These are phyloP conservation scores for Dictyostelium firmibasis DNA, from an alignment of 78 protist genomes.

Conservation along the genomic window DNA sequence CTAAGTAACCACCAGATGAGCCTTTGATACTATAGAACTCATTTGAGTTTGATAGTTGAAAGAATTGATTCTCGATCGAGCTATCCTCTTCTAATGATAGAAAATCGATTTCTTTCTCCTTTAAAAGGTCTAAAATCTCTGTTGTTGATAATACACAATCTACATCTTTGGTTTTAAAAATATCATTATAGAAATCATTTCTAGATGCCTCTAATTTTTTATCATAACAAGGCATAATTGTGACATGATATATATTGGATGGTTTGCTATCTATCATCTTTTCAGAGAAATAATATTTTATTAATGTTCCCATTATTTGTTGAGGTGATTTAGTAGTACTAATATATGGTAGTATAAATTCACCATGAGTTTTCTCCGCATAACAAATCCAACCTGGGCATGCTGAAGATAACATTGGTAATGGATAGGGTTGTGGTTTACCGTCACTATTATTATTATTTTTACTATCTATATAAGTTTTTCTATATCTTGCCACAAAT, in stretches of 20 bases:
- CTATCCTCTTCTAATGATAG: not conserved
- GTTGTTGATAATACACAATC: slow-evolving; percentile 88
- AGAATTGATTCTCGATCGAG: not conserved
- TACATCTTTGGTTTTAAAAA: slow-evolving; percentile 65
- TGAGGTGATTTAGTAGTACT: slow-evolving; percentile 93
- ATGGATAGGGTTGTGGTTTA: not conserved
- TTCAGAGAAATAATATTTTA: slow-evolving; percentile 81
- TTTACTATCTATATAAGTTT: not conserved
- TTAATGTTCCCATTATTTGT: slow-evolving; percentile 93
- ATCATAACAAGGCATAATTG: slow-evolving; percentile 98
- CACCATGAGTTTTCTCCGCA: slow-evolving; percentile 95
- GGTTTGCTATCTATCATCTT: not conserved
- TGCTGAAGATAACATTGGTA: slow-evolving; percentile 91
- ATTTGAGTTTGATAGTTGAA: not conserved
- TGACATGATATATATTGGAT: slow-evolving; percentile 86
- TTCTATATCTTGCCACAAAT: slow-evolving; percentile 70
- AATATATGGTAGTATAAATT: slow-evolving; percentile 88
- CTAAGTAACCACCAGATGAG: slow-evolving; percentile 91
- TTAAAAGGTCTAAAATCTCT: slow-evolving; percentile 87
- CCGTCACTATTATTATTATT: not conserved
- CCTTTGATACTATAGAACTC: slow-evolving; percentile 58
- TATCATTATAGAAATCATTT: slow-evolving; percentile 87
- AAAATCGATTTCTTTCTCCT: slow-evolving; percentile 47
- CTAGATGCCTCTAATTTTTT: slow-evolving; percentile 97
- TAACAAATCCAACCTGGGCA: slow-evolving; percentile 98